These are phyloP conservation scores for Chlorencoelia australis DNA, from an alignment of 2,329 filamentous ascomycete species.

Conservation along the genomic window DNA sequence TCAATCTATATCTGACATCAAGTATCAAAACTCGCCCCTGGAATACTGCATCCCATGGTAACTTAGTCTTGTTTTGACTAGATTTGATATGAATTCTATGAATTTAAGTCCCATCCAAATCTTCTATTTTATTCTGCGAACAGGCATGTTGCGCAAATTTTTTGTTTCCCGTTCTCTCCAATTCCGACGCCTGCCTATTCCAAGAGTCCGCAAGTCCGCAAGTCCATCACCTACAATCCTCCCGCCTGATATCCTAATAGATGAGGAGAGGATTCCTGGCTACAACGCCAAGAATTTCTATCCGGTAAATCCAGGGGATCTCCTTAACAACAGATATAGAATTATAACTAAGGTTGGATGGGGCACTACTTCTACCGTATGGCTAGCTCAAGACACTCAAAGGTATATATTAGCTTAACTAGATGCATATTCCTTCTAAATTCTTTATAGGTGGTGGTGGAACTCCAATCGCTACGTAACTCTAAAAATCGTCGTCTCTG, in stretches of 20 bases:
- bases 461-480: constrained; percentile 7
- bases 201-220: constrained; percentile 1
- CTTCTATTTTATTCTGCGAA: background rate
- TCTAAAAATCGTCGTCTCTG: constrained; percentile 9
- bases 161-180: constrained; percentile 3
- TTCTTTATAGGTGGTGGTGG: constrained; percentile 4
- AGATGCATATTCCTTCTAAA: constrained; percentile 2
- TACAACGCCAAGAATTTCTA: constrained; percentile 5
- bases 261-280: constrained; percentile 10
- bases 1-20: background rate
- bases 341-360: constrained; percentile 31
- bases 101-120: background rate
- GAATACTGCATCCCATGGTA: background rate
- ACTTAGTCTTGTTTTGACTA: background rate
- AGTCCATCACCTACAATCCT: constrained; percentile 5
- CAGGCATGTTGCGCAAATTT: constrained; percentile 1
- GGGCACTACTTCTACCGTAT: constrained; percentile 32
- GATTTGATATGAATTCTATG: background rate
- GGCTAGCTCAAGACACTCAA: constrained; percentile 28
- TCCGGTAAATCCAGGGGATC: constrained; percentile 19
- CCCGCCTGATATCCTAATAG: constrained; percentile 4
- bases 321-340: constrained; percentile 26
- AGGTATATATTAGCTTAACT: background rate
- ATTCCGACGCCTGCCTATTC: background rate
- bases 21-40: background rate